phyloP scores from a whole-genome alignment of 202 grass and related monocot species.

The Schoenoplectus triqueter region DNA sequence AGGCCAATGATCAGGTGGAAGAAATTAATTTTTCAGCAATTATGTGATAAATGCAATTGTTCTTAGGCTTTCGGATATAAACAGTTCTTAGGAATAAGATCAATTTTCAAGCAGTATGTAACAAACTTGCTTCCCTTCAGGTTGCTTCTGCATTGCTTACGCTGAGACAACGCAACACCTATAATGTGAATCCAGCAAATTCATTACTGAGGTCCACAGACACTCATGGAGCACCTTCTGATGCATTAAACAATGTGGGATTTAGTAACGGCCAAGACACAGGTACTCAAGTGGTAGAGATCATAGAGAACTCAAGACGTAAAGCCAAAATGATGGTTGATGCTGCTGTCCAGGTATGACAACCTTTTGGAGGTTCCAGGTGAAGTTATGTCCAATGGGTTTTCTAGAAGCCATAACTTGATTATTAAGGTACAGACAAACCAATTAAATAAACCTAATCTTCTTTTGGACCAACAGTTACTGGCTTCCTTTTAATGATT shows the following conservation, averaged over 20 bases:
- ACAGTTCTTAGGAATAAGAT: not conserved
- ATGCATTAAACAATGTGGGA: constrained; percentile 50
- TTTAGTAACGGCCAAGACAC: constrained; percentile 72
- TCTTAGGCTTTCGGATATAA: constrained; percentile 31
- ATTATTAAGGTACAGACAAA: constrained; percentile 8
- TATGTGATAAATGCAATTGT: constrained; percentile 1
- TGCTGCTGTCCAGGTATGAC: constrained; percentile 86
- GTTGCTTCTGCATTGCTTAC: constrained; percentile 80
- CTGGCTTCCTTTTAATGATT: not conserved
- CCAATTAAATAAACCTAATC: not conserved
- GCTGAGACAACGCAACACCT: constrained; percentile 87
- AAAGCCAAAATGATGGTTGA: constrained; percentile 94
- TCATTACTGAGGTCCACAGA: constrained; percentile 60
- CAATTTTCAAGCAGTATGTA: not conserved
- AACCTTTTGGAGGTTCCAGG: constrained; percentile 25
- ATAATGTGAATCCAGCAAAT: constrained; percentile 66
- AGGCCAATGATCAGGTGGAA: constrained; percentile 91
- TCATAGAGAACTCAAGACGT: constrained; percentile 78
- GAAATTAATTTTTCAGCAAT: not conserved
- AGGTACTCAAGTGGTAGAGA: constrained; percentile 86
- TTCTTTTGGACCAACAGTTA: constrained; percentile 1
- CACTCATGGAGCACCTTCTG: constrained; percentile 57
- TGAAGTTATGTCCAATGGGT: constrained; percentile 21
- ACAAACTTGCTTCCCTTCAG: constrained; percentile 44
- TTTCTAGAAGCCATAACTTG: constrained; percentile 12